Evolutionary conservation across 2,329 filamentous ascomycete genomes (phyloP).

Genomic region (Trichoderma pleuroti): DNA sequence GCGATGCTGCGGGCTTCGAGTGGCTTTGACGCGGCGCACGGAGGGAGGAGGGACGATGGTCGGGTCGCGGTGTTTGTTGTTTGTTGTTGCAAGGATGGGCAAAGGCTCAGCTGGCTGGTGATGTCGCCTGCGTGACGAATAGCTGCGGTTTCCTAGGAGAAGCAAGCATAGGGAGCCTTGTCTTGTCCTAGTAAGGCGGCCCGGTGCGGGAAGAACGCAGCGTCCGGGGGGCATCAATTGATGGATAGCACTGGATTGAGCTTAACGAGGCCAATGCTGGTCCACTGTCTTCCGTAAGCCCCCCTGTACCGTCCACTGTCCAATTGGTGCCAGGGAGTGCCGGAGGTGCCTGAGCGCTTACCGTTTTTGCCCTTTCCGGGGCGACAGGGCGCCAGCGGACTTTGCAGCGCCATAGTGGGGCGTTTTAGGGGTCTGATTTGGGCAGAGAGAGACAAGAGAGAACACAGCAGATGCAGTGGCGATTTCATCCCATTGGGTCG

Average conservation of each 20-base stretch:
- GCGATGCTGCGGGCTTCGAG: neutral
- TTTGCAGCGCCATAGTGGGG: constrained; percentile 8
- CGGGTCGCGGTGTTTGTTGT: neutral
- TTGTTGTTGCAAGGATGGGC: constrained; percentile 9
- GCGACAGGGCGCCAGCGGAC: neutral
- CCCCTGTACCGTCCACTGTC: neutral
- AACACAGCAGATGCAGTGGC: neutral
- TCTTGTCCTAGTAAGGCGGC: neutral
- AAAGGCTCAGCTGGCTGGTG: neutral
- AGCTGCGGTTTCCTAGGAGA: constrained; percentile 13
- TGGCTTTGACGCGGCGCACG: neutral
- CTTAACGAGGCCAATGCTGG: neutral
- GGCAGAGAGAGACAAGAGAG: neutral
- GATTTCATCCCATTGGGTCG: neutral
- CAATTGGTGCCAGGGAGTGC: neutral
- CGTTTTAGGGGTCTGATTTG: neutral
- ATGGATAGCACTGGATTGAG: neutral
- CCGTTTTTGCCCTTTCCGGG: constrained; percentile 6
- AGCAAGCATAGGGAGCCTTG: neutral
- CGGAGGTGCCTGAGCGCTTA: constrained; percentile 15
- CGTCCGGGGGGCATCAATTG: neutral
- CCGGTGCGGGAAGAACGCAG: constrained; percentile 21
- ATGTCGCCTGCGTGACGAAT: constrained; percentile 8
- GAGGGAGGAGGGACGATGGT: neutral
- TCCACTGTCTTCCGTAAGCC: neutral